Conservation (phyloP, 148 eudicot species). For the Euryodendron excelsum region DNA sequence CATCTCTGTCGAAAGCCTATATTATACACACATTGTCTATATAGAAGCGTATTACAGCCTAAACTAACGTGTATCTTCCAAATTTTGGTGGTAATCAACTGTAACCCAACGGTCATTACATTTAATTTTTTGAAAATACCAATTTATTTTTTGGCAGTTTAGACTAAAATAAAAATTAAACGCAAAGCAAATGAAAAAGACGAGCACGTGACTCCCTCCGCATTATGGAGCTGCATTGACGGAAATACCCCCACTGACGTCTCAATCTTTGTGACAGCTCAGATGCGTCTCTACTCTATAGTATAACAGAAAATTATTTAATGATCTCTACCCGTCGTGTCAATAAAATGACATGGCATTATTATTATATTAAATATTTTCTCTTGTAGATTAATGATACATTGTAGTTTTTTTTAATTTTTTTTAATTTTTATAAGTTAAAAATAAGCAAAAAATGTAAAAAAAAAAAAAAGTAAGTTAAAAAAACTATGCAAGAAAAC, state of each 20-base stretch:
- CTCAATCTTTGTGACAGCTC: neutral
- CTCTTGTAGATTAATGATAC: too few species aligned
- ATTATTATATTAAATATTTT: too few species aligned
- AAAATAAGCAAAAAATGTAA: too few species aligned
- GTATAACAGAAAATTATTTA: too few species aligned
- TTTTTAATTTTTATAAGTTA: too few species aligned
- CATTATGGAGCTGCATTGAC: neutral
- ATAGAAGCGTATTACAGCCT: neutral
- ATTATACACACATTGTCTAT: neutral
- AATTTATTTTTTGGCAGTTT: too few species aligned
- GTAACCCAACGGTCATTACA: neutral
- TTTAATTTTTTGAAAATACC: neutral
- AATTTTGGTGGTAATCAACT: neutral
- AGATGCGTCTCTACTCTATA: too few species aligned
- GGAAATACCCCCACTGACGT: neutral
- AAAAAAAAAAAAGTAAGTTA: too few species aligned
- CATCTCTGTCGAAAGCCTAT: neutral
- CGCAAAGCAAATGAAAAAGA: neutral
- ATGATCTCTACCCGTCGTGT: too few species aligned
- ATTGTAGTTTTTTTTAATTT: too few species aligned
- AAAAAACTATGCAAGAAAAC: too few species aligned
- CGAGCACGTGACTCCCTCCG: neutral
- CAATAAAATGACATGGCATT: too few species aligned
- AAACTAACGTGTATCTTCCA: neutral
- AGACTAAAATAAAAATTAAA: neutral